Conservation (phyloP, 2,329 filamentous ascomycete genomes). For the Penicillium brasilianum region DNA sequence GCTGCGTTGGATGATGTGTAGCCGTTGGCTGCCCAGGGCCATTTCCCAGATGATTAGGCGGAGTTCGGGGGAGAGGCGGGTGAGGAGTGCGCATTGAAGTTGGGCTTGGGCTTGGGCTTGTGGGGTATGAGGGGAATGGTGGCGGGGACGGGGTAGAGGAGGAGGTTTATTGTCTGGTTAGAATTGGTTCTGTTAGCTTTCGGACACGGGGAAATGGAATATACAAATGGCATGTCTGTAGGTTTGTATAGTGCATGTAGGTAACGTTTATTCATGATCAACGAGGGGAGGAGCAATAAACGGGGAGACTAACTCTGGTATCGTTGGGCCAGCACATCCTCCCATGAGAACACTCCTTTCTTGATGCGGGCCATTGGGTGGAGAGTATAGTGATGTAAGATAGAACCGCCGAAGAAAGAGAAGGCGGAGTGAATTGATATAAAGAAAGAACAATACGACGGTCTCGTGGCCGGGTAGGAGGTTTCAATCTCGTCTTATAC, state of each 20-base stretch:
- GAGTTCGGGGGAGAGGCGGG: slow-evolving; percentile 42
- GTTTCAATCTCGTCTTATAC: background rate
- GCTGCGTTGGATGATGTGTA: slow-evolving; percentile 44
- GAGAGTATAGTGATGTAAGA: background rate
- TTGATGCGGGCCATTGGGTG: slow-evolving; percentile 41
- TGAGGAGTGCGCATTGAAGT: slow-evolving; percentile 35
- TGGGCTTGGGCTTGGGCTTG: slow-evolving; percentile 34
- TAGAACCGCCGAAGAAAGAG: background rate
- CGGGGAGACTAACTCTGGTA: slow-evolving; percentile 42
- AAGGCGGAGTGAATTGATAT: background rate
- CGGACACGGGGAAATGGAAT: no score
- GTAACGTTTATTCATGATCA: no score
- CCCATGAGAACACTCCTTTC: slow-evolving; percentile 47
- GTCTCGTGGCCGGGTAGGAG: background rate
- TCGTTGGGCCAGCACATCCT: slow-evolving; percentile 47
- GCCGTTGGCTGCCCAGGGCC: slow-evolving; percentile 37
- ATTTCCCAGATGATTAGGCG: slow-evolving; percentile 46
- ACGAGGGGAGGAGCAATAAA: no score
- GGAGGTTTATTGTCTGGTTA: slow-evolving; percentile 40
- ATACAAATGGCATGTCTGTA: background rate
- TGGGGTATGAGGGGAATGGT: slow-evolving; percentile 19
- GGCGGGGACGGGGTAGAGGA: slow-evolving; percentile 19
- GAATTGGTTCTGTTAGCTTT: background rate
- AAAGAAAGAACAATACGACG: background rate
- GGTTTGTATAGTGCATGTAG: no score